Conservation (phyloP, 352 stramenopile species). For the Phytopythium cucurbitacearum region DNA sequence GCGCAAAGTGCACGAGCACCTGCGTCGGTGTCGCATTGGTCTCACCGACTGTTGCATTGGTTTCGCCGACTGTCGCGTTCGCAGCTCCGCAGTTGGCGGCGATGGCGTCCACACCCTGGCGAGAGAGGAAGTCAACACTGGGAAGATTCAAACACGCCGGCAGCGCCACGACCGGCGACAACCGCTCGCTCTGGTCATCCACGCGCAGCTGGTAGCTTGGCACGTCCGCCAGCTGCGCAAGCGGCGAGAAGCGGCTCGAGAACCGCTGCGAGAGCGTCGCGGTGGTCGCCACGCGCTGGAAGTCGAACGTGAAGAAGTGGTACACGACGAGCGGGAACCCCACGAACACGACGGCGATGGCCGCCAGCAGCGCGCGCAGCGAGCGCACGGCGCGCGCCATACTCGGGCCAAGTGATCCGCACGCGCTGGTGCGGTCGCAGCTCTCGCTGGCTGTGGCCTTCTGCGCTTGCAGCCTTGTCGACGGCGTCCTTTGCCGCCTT, state of each 20-base stretch:
- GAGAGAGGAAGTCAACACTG: conserved; percentile 13
- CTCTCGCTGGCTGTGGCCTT: no score
- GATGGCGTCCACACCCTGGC: conserved; percentile 2
- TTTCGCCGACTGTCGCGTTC: background rate
- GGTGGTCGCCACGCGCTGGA: conserved; percentile 7
- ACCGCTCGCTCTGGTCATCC: background rate
- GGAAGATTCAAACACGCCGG: conserved; percentile 19
- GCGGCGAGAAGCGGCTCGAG: background rate
- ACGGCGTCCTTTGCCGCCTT: no score
- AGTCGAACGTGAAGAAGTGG: conserved; percentile 26
- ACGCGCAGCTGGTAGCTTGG: background rate
- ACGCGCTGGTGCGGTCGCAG: no score
- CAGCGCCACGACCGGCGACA: background rate
- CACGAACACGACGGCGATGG: conserved; percentile 24
- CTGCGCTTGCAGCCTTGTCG: no score
- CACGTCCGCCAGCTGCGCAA: background rate
- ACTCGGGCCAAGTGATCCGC: no score
- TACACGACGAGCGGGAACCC: conserved; percentile 24
- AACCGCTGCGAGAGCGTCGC: conserved; percentile 2
- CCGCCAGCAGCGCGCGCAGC: conserved; percentile 19
- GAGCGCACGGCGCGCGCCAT: background rate
- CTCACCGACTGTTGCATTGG: background rate
- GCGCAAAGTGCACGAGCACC: conserved; percentile 27
- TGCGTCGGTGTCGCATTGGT: background rate
- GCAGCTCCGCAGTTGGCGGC: background rate